A percentile compares a stretch with the other conserved stretches of the same genome.
Evolutionary conservation across 495 filamentous ascomycete genomes (phyloP).

Genomic region (Talaromyces nanjingensis): DNA sequence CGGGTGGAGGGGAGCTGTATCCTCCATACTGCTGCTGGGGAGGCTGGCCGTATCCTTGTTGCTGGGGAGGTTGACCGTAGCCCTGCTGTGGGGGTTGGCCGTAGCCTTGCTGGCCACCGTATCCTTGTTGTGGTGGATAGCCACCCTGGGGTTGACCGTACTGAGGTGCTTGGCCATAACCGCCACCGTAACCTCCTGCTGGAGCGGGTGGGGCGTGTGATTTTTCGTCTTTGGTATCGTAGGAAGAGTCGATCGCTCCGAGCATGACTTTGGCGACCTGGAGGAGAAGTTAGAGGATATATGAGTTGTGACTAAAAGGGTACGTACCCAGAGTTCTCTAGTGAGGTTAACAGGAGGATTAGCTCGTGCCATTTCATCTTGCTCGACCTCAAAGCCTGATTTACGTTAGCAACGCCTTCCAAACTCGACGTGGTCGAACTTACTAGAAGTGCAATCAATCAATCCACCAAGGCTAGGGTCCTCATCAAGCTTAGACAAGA

Average conservation of each 20-base stretch:
- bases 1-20: slow-evolving; percentile 12
- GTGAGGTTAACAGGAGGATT: slow-evolving; percentile 52
- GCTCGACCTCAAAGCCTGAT: slow-evolving; percentile 59
- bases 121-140: slow-evolving; percentile 17
- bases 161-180: slow-evolving; percentile 4
- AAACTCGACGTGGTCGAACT: slow-evolving; percentile 18
- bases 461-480: slow-evolving; percentile 55
- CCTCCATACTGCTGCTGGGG: slow-evolving; percentile 12
- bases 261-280: slow-evolving; percentile 63
- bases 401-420: slow-evolving; percentile 10
- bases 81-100: slow-evolving; percentile 21
- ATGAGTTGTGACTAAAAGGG: not conserved
- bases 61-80: slow-evolving; percentile 17
- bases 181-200: slow-evolving; percentile 13
- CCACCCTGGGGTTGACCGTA: slow-evolving; percentile 2
- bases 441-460: slow-evolving; percentile 71
- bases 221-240: slow-evolving; percentile 61
- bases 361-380: slow-evolving; percentile 53
- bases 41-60: slow-evolving; percentile 17
- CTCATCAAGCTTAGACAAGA: slow-evolving; percentile 54
- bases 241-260: slow-evolving; percentile 59
- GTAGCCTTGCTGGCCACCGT: slow-evolving; percentile 14
- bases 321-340: slow-evolving; percentile 56
- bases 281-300: not conserved
- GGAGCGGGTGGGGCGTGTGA: slow-evolving; percentile 17